These are phyloP conservation scores for Solanum etuberosum DNA, from an alignment of 257 asterid species.

Conservation along the genomic window DNA sequence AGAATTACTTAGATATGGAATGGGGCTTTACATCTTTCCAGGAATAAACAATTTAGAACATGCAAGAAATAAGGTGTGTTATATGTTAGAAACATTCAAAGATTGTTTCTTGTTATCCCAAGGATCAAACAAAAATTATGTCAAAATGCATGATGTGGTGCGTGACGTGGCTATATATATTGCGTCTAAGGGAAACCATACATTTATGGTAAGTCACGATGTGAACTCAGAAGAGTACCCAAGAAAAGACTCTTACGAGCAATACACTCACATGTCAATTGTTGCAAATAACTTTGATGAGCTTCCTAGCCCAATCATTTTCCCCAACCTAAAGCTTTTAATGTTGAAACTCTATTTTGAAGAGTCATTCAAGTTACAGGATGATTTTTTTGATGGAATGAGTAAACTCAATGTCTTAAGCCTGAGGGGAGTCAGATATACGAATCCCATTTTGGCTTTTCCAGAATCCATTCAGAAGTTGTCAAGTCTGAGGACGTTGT, in stretches of 20 bases:
- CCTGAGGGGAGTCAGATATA: not conserved
- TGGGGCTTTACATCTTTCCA: not conserved
- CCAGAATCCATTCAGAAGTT: not conserved
- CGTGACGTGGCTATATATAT: not conserved
- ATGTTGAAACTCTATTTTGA: not conserved
- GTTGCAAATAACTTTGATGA: not conserved
- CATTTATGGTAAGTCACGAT: not conserved
- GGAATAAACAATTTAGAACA: not conserved
- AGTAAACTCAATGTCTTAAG: not conserved
- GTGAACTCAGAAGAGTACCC: not conserved
- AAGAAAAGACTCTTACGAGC: not conserved
- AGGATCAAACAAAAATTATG: not conserved
- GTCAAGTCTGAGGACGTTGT: not conserved
- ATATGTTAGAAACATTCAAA: not conserved
- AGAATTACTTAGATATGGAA: not conserved
- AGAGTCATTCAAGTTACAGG: not conserved
- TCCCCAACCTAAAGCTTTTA: not conserved
- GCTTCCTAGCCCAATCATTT: not conserved
- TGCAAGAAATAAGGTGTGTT: not conserved
- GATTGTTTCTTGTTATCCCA: not conserved
- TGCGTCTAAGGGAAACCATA: not conserved
- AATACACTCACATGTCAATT: not conserved
- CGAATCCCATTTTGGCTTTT: not conserved
- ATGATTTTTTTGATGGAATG: not conserved
- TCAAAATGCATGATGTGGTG: slow-evolving; percentile 7